phyloP scores from a whole-genome alignment of 345 rosid species.

The Citrus glauca region DNA sequence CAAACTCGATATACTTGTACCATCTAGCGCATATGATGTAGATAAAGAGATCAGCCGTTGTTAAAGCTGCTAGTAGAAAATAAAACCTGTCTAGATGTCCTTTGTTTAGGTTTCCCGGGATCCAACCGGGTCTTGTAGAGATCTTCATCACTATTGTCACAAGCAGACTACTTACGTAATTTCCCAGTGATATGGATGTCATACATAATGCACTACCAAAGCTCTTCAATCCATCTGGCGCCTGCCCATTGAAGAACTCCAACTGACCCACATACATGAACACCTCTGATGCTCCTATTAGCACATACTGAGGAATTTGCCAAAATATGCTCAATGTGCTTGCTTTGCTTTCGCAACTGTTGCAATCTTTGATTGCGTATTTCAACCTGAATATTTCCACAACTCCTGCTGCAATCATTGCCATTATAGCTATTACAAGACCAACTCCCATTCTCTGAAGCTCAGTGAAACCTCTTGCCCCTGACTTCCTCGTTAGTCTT shows the following conservation, averaged over 20 bases:
- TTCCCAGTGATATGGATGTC: constrained; percentile 93
- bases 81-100: constrained; percentile 89
- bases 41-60: constrained; percentile 57
- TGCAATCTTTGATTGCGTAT: constrained; percentile 41
- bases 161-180: constrained; percentile 85
- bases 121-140: constrained; percentile 87
- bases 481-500: constrained; percentile 27
- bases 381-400: constrained; percentile 69
- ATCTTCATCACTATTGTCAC: constrained; percentile 78
- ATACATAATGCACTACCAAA: constrained; percentile 97
- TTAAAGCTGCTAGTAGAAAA: constrained; percentile 83
- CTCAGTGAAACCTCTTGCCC: constrained; percentile 64
- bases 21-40: constrained; percentile 68
- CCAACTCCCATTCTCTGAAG: constrained; percentile 96
- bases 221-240: constrained; percentile 90
- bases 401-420: constrained; percentile 76
- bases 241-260: constrained; percentile 90
- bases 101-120: constrained; percentile 78
- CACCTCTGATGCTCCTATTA: constrained; percentile 96
- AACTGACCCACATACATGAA: constrained; percentile 97
- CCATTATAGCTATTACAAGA: constrained; percentile 63
- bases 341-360: constrained; percentile 30
- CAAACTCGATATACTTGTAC: constrained; percentile 67
- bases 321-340: constrained; percentile 87
- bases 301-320: constrained; percentile 91